Conservation (phyloP, 2,329 filamentous ascomycete genomes). For the Tolypocladium capitatum region DNA sequence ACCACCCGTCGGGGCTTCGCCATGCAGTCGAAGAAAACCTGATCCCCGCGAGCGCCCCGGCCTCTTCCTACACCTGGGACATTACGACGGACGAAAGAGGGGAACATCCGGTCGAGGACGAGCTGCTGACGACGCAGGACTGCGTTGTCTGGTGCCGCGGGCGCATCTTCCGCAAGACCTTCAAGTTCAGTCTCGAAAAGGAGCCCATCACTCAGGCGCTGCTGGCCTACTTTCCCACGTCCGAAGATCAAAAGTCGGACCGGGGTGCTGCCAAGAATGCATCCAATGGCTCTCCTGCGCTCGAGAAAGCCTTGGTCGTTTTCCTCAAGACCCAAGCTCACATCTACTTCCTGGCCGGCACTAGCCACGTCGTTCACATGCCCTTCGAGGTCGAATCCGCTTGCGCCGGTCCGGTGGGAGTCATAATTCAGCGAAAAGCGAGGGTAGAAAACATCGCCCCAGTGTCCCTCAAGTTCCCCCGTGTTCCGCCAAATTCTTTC, state of each 20-base stretch:
- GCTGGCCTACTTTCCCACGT: constrained; percentile 64
- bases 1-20: constrained; percentile 71
- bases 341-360: constrained; percentile 79
- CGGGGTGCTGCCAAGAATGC: constrained; percentile 3
- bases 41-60: constrained; percentile 51
- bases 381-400: constrained; percentile 89
- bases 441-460: constrained; percentile 35
- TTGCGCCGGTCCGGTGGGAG: constrained; percentile 67
- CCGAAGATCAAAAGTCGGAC: constrained; percentile 22
- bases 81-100: constrained; percentile 32
- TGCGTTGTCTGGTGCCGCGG: constrained; percentile 85
- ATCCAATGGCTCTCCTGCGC: constrained; percentile 9
- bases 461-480: constrained; percentile 41
- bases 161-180: constrained; percentile 71
- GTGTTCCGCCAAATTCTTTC: constrained; percentile 72
- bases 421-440: constrained; percentile 75
- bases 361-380: constrained; percentile 80
- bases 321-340: constrained; percentile 88
- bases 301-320: constrained; percentile 67
- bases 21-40: constrained; percentile 74
- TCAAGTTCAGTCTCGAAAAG: constrained; percentile 75
- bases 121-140: constrained; percentile 61
- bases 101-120: constrained; percentile 49
- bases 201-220: constrained; percentile 78
- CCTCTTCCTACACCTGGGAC: constrained; percentile 64